phyloP scores from a whole-genome alignment of 2,329 filamentous ascomycete species.

The Sphaceloma murrayae region DNA sequence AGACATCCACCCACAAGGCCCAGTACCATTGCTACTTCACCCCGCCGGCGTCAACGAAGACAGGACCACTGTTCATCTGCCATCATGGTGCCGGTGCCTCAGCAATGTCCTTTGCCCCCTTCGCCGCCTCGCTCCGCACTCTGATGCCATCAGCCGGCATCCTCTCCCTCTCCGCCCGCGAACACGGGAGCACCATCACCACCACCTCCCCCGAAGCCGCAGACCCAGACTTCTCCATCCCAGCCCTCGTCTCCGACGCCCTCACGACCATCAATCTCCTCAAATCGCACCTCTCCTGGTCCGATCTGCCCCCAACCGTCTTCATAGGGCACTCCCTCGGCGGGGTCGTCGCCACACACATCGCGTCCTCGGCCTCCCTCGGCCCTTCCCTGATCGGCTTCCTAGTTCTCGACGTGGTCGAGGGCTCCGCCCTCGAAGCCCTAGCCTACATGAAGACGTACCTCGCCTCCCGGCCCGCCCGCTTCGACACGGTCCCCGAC shows the following conservation, averaged over 20 bases:
- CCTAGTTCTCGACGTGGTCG: constrained; percentile 87
- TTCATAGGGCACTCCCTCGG: constrained; percentile 89
- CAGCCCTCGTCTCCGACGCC: constrained; percentile 64
- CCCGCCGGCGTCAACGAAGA: constrained; percentile 52
- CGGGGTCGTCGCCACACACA: constrained; percentile 78
- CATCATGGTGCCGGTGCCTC: constrained; percentile 94
- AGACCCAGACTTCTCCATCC: constrained; percentile 58
- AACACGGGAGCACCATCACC: constrained; percentile 58
- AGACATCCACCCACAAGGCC: constrained; percentile 39
- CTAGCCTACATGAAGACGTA: constrained; percentile 91
- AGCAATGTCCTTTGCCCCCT: constrained; percentile 73
- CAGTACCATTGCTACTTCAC: constrained; percentile 81
- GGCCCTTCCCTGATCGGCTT: constrained; percentile 68
- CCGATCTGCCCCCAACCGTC: constrained; percentile 60
- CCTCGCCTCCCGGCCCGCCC: constrained; percentile 66
- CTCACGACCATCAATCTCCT: constrained; percentile 59
- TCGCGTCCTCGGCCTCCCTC: constrained; percentile 57
- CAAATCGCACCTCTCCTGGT: constrained; percentile 61
- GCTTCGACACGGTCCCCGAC: constrained; percentile 66
- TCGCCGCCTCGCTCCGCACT: constrained; percentile 67
- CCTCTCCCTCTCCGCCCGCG: constrained; percentile 74
- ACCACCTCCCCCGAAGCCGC: constrained; percentile 28
- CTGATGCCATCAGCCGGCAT: constrained; percentile 71
- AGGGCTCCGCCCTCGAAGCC: constrained; percentile 89
- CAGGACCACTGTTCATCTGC: constrained; percentile 77